These are phyloP conservation scores for Aspergillus sparsus DNA, from an alignment of 495 filamentous ascomycete species.

Conservation along the genomic window DNA sequence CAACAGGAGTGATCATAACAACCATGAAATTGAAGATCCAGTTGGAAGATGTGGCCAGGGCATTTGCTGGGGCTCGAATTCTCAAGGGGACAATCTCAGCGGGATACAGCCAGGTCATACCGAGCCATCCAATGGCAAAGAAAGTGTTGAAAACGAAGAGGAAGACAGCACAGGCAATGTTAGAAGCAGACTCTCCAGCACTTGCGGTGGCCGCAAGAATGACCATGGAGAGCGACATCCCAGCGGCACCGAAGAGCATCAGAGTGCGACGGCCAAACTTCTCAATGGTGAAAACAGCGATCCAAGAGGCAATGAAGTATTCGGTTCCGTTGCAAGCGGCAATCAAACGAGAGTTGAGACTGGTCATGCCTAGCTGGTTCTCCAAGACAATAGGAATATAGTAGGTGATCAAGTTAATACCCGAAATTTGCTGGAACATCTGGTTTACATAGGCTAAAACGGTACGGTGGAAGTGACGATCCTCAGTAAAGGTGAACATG, in stretches of 20 bases:
- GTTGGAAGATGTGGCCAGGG: conserved; percentile 61
- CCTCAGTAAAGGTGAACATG: conserved; percentile 69
- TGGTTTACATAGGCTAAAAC: conserved; percentile 74
- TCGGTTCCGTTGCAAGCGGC: conserved; percentile 72
- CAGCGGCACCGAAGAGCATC: conserved; percentile 71
- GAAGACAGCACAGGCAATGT: conserved; percentile 58
- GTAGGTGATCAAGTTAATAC: conserved; percentile 77
- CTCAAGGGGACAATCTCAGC: conserved; percentile 71
- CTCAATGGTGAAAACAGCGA: conserved; percentile 71
- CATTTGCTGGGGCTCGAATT: conserved; percentile 73
- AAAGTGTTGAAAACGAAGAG: conserved; percentile 76
- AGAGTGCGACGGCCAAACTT: conserved; percentile 67
- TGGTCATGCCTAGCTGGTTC: conserved; percentile 54
- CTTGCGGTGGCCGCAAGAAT: conserved; percentile 57
- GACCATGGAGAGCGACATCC: conserved; percentile 70
- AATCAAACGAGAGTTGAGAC: conserved; percentile 63
- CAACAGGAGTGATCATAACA: conserved; percentile 71
- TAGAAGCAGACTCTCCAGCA: conserved; percentile 32
- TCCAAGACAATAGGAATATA: conserved; percentile 69
- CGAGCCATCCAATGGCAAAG: conserved; percentile 76
- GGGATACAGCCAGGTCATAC: conserved; percentile 76
- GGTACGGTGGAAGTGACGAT: conserved; percentile 74
- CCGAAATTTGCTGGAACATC: conserved; percentile 75
- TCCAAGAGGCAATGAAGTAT: conserved; percentile 72
- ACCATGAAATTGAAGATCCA: conserved; percentile 58